Percentiles rank a stretch among this genome's conserved stretches.
These are phyloP conservation scores for Venturia pyrina DNA, from an alignment of 2,329 filamentous ascomycete genomes.

Conservation along the genomic window DNA sequence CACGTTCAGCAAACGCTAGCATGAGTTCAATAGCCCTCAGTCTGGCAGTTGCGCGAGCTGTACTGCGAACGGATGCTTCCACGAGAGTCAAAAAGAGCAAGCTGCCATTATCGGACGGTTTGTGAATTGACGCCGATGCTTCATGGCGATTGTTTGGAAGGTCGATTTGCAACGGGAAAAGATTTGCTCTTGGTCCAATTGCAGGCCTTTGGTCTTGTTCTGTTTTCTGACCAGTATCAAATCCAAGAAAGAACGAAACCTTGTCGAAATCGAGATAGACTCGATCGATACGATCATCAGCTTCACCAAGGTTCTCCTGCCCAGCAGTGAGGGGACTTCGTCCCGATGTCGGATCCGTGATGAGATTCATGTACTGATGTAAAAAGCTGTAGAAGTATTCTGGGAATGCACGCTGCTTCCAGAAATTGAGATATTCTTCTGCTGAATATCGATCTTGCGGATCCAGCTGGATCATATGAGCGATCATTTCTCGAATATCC, in stretches of 20 bases:
- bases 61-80: constrained; percentile 80
- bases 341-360: constrained; percentile 82
- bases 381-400: constrained; percentile 96
- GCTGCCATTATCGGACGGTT: constrained; percentile 73
- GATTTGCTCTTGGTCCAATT: constrained; percentile 31
- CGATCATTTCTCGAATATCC: constrained; percentile 78
- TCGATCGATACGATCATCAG: constrained; percentile 87
- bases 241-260: constrained; percentile 87
- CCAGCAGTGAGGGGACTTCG: constrained; percentile 60
- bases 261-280: constrained; percentile 96
- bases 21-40: constrained; percentile 85
- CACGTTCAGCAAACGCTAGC: constrained; percentile 77
- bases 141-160: constrained; percentile 76
- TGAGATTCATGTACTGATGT: constrained; percentile 93
- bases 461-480: constrained; percentile 92
- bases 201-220: constrained; percentile 16
- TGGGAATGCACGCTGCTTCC: constrained; percentile 85
- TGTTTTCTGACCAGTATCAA: constrained; percentile 40
- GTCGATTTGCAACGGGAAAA: constrained; percentile 76
- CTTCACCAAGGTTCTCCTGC: constrained; percentile 66
- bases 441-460: constrained; percentile 87
- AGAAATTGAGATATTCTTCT: constrained; percentile 88
- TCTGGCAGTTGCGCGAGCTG: constrained; percentile 76
- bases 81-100: constrained; percentile 85
- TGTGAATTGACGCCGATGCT: constrained; percentile 49